Evolutionary conservation across 768 basidiomycete species (phyloP).

Genomic region (Cystofilobasidium ferigula): DNA sequence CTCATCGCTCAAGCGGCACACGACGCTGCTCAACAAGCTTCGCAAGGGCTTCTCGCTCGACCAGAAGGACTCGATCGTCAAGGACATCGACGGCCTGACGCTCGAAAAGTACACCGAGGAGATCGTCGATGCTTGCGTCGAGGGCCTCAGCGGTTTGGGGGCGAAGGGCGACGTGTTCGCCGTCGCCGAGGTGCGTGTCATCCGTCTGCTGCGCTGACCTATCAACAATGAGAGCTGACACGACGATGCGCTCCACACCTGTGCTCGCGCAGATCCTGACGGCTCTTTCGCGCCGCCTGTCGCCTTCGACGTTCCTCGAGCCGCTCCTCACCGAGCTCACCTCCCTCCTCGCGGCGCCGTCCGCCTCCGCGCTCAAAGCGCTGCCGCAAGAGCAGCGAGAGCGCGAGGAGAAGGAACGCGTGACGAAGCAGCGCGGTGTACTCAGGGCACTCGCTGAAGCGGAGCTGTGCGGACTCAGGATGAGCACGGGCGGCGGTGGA

Average conservation of each 20-base stretch:
- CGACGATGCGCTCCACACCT: not conserved
- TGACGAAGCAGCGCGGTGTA: conserved; percentile 71
- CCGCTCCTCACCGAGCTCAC: conserved; percentile 52
- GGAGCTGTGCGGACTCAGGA: conserved; percentile 55
- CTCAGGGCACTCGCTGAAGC: conserved; percentile 81
- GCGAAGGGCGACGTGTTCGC: conserved; percentile 45
- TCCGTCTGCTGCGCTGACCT: not conserved
- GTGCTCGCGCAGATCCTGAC: conserved; percentile 61
- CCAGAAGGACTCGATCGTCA: conserved; percentile 62
- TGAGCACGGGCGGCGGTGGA: conserved; percentile 35
- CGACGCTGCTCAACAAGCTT: conserved; percentile 86
- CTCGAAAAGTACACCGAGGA: conserved; percentile 96
- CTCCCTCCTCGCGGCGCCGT: conserved; percentile 36
- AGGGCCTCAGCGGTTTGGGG: conserved; percentile 50
- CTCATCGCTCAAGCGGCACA: conserved; percentile 91
- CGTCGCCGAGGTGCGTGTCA: conserved; percentile 59
- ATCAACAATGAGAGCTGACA: not conserved
- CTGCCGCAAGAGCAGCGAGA: conserved; percentile 73
- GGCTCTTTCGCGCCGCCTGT: conserved; percentile 75
- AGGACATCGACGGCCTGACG: conserved; percentile 79
- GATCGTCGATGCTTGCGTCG: conserved; percentile 71
- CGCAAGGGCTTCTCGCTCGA: conserved; percentile 57
- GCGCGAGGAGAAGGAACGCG: conserved; percentile 72
- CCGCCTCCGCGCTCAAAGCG: conserved; percentile 45
- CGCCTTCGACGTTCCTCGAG: conserved; percentile 59